Percentiles rank a stretch among this genome's conserved stretches.
phyloP scores from a whole-genome alignment of 805 yeast species.

The Pichia insulana region DNA sequence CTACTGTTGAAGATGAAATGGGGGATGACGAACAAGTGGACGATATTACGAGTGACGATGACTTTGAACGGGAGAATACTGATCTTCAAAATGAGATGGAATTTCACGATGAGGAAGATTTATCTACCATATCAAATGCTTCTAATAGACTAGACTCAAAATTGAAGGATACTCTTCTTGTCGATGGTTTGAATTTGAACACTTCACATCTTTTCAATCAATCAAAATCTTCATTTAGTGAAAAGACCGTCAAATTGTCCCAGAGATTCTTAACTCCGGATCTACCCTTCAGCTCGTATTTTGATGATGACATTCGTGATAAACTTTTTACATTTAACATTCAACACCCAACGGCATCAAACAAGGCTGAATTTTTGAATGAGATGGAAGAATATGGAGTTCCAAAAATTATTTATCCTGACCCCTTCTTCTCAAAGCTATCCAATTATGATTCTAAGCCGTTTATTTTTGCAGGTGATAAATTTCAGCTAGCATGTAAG shows the following conservation, averaged over 20 bases:
- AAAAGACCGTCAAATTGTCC: not conserved
- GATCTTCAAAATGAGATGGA: not conserved
- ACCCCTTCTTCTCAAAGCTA: conserved; percentile 53
- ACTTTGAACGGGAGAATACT: conserved; percentile 4
- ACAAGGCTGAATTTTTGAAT: conserved; percentile 16
- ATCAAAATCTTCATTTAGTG: not conserved
- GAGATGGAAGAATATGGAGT: conserved; percentile 37
- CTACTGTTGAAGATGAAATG: not conserved
- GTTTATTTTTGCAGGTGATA: conserved; percentile 59
- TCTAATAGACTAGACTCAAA: not conserved
- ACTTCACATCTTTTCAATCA: not conserved
- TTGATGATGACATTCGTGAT: not conserved
- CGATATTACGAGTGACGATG: conserved; percentile 11
- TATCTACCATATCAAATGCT: not conserved
- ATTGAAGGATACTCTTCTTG: not conserved
- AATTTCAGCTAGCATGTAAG: conserved; percentile 39
- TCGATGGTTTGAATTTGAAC: not conserved
- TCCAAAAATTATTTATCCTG: conserved; percentile 45
- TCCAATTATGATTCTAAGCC: conserved; percentile 47
- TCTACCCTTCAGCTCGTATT: not conserved
- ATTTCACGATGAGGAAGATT: not conserved
- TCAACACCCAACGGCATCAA: conserved; percentile 14
- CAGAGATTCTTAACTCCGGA: not conserved
- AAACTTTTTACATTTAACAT: conserved; percentile 1
- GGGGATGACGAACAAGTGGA: too few relatives aligned